Evolutionary conservation across 176 grass and related monocot species (phyloP).

Genomic region (Avena eriantha): DNA sequence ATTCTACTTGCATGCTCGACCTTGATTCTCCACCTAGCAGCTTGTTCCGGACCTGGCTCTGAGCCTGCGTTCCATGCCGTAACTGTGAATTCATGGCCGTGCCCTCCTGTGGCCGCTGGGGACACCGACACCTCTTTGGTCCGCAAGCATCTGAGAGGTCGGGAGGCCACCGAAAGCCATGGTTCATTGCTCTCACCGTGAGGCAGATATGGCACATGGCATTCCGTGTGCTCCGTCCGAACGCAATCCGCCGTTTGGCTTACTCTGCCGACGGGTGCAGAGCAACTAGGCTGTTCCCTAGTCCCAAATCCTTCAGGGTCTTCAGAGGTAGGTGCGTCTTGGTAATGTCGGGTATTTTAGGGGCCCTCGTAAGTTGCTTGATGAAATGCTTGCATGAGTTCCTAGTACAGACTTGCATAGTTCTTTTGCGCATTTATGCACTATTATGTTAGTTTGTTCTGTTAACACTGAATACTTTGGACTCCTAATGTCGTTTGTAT

Average conservation of each 20-base stretch:
- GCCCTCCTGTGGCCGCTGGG: background rate
- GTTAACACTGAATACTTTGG: background rate
- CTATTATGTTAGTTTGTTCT: background rate
- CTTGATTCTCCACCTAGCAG: no score
- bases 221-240: background rate
- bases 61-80: background rate
- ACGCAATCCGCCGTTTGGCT: background rate
- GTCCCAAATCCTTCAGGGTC: background rate
- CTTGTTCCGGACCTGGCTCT: no score
- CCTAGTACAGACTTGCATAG: background rate
- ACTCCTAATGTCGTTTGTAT: background rate
- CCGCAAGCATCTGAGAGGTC: no score
- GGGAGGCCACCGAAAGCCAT: background rate
- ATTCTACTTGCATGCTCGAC: no score
- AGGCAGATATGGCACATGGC: no score
- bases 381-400: conserved; percentile 24
- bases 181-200: no score
- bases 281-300: background rate
- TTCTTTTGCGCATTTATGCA: background rate
- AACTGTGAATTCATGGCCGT: background rate
- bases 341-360: background rate
- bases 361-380: background rate
- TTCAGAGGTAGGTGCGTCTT: background rate
- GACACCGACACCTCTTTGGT: background rate
- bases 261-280: background rate